Evolutionary conservation across 116 monocot species (phyloP).

Genomic region (Phalaenopsis hybrid): DNA sequence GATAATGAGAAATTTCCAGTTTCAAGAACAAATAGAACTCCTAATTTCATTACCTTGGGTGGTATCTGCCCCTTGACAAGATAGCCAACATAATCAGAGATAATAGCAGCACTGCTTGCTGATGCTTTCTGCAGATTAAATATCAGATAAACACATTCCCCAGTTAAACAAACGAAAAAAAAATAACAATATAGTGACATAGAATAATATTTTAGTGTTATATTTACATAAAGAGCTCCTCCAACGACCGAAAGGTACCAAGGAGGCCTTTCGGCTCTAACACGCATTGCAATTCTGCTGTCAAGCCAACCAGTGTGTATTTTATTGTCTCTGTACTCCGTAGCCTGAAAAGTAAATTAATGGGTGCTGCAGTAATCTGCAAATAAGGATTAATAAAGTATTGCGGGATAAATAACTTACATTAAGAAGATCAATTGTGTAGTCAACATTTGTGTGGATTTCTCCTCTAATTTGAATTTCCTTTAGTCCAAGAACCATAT

Average conservation of each 20-base stretch:
- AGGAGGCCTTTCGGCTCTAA: slow-evolving; percentile 99
- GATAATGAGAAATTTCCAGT: slow-evolving; percentile 6
- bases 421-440: slow-evolving; percentile 92
- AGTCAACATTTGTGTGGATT: slow-evolving; percentile 97
- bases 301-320: slow-evolving; percentile 99
- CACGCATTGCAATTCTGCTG: slow-evolving; percentile 97
- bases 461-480: slow-evolving; percentile 98
- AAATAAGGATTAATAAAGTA: background rate
- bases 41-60: slow-evolving; percentile 58
- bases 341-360: slow-evolving; percentile 36
- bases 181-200: background rate
- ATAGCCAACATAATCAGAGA: slow-evolving; percentile 97
- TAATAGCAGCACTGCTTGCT: slow-evolving; percentile 81
- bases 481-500: slow-evolving; percentile 98
- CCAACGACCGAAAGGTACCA: slow-evolving; percentile 99
- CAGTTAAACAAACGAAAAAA: background rate
- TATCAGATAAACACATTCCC: slow-evolving; percentile 5
- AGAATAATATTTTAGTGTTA: background rate
- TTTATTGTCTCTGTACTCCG: slow-evolving; percentile 95
- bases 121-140: slow-evolving; percentile 70
- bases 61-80: slow-evolving; percentile 97
- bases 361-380: background rate
- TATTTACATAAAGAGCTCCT: slow-evolving; percentile 93
- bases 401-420: slow-evolving; percentile 33
- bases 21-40: slow-evolving; percentile 4